Percentiles rank a stretch among this genome's conserved stretches.
Conservation (phyloP, 2,329 filamentous ascomycete species). For the Metarhizium brunneum region DNA sequence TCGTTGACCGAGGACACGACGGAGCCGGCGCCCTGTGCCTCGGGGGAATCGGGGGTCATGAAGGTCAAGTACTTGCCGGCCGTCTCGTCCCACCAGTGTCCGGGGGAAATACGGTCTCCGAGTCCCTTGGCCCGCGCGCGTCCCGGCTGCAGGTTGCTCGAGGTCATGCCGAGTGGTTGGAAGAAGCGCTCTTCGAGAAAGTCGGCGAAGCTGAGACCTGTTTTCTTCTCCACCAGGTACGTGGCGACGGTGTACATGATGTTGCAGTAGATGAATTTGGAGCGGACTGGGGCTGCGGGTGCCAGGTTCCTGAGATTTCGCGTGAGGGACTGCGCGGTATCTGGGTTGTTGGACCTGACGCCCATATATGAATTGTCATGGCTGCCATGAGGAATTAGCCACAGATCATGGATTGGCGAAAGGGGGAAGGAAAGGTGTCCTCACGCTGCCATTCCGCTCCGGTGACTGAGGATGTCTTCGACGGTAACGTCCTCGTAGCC, state of each 20-base stretch:
- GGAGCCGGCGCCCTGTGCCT: conserved; percentile 20
- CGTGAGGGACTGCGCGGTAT: conserved; percentile 15
- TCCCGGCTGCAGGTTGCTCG: conserved; percentile 15
- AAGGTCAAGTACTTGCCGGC: conserved; percentile 2
- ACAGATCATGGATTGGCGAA: neutral
- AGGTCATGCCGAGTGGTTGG: conserved; percentile 15
- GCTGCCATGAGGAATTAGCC: conserved; percentile 2
- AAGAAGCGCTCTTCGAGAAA: conserved; percentile 16
- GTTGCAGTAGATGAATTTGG: conserved; percentile 17
- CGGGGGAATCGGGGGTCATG: conserved; percentile 10
- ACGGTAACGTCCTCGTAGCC: conserved; percentile 12
- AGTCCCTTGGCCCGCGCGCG: conserved; percentile 11
- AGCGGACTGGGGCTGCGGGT: conserved; percentile 12
- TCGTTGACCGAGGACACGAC: conserved; percentile 19
- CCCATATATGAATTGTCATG: conserved; percentile 17
- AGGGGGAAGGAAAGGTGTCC: neutral
- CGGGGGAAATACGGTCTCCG: conserved; percentile 10
- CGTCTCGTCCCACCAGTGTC: conserved; percentile 11
- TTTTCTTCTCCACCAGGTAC: conserved; percentile 14
- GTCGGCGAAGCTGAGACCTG: conserved; percentile 10
- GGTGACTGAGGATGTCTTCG: conserved; percentile 16
- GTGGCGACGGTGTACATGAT: conserved; percentile 19
- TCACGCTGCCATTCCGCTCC: conserved; percentile 17
- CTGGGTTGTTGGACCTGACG: conserved; percentile 8
- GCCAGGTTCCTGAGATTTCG: conserved; percentile 18